phyloP scores from a whole-genome alignment of 169 alveolate genomes.

The Plasmodium gallinaceum region DNA sequence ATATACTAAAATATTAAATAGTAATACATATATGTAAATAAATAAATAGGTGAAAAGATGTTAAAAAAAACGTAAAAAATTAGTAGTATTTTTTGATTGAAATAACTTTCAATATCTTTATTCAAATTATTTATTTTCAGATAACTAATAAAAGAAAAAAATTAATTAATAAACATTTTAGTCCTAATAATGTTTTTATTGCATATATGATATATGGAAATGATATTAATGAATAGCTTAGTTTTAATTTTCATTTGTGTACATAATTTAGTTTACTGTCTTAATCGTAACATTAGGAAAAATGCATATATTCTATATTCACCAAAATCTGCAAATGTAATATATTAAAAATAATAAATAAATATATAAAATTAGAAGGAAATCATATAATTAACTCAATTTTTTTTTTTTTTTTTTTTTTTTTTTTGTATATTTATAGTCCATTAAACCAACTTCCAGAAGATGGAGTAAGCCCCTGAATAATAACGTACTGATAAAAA shows the following conservation, averaged over 20 bases:
- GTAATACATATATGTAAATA: no score
- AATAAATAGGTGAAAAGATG: no score
- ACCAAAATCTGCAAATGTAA: conserved; percentile 53
- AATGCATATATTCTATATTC: conserved; percentile 59
- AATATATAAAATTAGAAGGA: not conserved
- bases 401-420: conserved; percentile 2
- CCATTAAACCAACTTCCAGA: conserved; percentile 38
- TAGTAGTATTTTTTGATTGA: no score
- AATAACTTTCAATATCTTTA: no score
- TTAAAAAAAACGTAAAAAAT: no score
- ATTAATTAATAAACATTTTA: no score
- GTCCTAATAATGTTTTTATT: no score
- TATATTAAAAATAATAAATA: not conserved
- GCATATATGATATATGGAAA: not conserved
- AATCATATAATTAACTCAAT: not conserved
- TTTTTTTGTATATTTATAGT: conserved; percentile 18
- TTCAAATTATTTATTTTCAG: no score
- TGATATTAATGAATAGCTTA: conserved; percentile 42
- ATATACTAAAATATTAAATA: no score
- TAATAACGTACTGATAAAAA: conserved; percentile 53
- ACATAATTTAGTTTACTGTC: conserved; percentile 55
- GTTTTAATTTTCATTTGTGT: conserved; percentile 29
- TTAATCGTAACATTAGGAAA: conserved; percentile 57
- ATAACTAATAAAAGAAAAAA: no score
- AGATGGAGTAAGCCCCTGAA: conserved; percentile 75